Percentiles rank a stretch among this genome's conserved stretches.
Evolutionary conservation across 768 basidiomycete genomes (phyloP).

Genomic region (Kwoniella botswanensis): DNA sequence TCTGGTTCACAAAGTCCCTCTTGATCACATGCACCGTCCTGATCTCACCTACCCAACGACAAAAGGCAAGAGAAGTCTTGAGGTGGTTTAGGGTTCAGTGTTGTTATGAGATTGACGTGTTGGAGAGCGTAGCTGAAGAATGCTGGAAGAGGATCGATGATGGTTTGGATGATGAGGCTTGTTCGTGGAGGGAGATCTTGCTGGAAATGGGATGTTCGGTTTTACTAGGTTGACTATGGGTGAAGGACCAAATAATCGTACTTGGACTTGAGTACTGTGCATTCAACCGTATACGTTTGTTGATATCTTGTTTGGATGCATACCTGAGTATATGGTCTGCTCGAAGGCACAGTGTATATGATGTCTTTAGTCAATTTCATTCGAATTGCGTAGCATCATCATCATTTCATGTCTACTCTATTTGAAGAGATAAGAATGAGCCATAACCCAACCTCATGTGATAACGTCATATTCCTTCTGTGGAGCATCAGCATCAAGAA

Average conservation of each 20-base stretch:
- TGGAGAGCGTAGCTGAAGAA: slow-evolving; percentile 22
- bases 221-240: slow-evolving; percentile 13
- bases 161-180: slow-evolving; percentile 28
- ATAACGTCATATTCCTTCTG: not conserved
- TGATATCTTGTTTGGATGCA: too few species aligned
- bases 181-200: slow-evolving; percentile 33
- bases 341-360: too few species aligned
- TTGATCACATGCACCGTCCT: slow-evolving; percentile 19
- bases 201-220: slow-evolving; percentile 25
- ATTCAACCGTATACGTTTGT: too few species aligned
- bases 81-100: slow-evolving; percentile 21
- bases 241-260: too few species aligned
- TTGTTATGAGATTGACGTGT: slow-evolving; percentile 26
- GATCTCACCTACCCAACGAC: not conserved
- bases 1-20: slow-evolving; percentile 9
- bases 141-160: slow-evolving; percentile 30
- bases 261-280: too few species aligned
- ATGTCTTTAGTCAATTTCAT: too few species aligned
- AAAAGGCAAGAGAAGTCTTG: slow-evolving; percentile 19
- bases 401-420: too few species aligned
- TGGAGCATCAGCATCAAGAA: not conserved
- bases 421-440: too few species aligned
- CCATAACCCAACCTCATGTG: too few species aligned
- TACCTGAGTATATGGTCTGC: too few species aligned
- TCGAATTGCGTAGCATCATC: too few species aligned